Evolutionary conservation across 768 basidiomycete genomes (phyloP).

Genomic region (Calocera viscosa): DNA sequence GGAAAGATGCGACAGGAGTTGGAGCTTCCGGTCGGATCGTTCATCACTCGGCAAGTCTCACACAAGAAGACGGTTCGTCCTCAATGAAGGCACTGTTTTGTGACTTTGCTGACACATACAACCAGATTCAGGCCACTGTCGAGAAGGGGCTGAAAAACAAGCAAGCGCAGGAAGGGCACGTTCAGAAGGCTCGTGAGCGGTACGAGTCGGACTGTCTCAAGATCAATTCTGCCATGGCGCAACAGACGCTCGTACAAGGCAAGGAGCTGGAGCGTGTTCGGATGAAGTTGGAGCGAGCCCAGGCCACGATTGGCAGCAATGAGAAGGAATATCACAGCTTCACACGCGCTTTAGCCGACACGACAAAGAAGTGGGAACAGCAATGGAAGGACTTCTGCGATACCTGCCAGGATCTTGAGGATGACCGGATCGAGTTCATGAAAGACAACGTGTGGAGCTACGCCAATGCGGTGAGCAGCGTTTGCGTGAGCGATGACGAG

Average conservation of each 20-base stretch:
- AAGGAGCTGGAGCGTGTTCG: constrained; percentile 85
- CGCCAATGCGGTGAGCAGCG: constrained; percentile 90
- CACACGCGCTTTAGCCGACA: constrained; percentile 64
- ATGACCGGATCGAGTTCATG: constrained; percentile 84
- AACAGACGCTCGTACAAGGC: constrained; percentile 81
- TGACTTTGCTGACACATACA: background rate
- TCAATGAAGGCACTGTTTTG: background rate
- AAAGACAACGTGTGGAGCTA: constrained; percentile 95
- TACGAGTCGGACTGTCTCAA: constrained; percentile 86
- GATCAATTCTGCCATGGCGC: constrained; percentile 89
- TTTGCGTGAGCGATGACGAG: constrained; percentile 93
- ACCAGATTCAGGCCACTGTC: constrained; percentile 47
- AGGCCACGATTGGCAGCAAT: constrained; percentile 79
- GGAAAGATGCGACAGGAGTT: constrained; percentile 63
- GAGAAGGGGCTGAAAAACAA: constrained; percentile 89
- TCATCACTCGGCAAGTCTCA: constrained; percentile 51
- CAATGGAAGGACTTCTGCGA: constrained; percentile 95
- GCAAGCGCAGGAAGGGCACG: constrained; percentile 72
- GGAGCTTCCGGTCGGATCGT: constrained; percentile 50
- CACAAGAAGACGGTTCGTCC: constrained; percentile 49
- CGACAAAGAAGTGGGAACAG: constrained; percentile 73
- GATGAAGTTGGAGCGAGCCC: constrained; percentile 72
- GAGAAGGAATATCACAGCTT: constrained; percentile 90
- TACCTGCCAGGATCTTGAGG: constrained; percentile 88
- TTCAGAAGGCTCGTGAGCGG: constrained; percentile 79